Percentiles rank a stretch among this genome's conserved stretches.
These are phyloP conservation scores for Hypoxylon cercidicola DNA, from an alignment of 495 filamentous ascomycete genomes.

Conservation along the genomic window DNA sequence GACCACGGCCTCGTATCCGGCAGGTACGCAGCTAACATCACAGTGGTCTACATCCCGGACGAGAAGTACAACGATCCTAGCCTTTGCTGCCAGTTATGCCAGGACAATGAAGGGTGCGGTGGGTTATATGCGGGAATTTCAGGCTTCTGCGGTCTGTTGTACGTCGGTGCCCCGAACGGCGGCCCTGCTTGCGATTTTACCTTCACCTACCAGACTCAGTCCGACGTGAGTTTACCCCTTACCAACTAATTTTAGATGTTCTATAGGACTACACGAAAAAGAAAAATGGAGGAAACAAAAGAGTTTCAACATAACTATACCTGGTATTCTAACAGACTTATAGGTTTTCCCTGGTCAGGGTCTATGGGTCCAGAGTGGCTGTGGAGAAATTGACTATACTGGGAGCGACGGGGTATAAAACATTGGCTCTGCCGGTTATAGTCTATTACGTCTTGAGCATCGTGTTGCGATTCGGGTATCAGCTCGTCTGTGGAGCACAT, in stretches of 20 bases:
- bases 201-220: constrained; percentile 34
- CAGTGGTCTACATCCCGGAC: constrained; percentile 34
- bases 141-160: constrained; percentile 47
- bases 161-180: constrained; percentile 41
- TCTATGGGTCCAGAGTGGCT: constrained; percentile 37
- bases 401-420: constrained; percentile 18
- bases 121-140: constrained; percentile 67
- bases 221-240: background rate
- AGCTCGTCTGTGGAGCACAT: background rate
- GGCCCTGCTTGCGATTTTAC: constrained; percentile 29
- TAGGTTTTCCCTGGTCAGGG: constrained; percentile 32
- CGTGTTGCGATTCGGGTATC: background rate
- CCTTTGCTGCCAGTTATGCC: constrained; percentile 42
- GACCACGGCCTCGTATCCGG: constrained; percentile 34
- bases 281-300: too few relatives aligned
- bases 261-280: too few relatives aligned
- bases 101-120: constrained; percentile 65
- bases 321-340: too few relatives aligned
- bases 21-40: constrained; percentile 29
- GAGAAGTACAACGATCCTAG: constrained; percentile 31
- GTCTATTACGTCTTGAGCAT: too few relatives aligned
- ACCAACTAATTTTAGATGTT: too few relatives aligned
- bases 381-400: constrained; percentile 37
- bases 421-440: too few relatives aligned
- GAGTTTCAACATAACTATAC: too few relatives aligned